phyloP scores from a whole-genome alignment of 306 rosid genomes.

The Quercus berberidifolia region DNA sequence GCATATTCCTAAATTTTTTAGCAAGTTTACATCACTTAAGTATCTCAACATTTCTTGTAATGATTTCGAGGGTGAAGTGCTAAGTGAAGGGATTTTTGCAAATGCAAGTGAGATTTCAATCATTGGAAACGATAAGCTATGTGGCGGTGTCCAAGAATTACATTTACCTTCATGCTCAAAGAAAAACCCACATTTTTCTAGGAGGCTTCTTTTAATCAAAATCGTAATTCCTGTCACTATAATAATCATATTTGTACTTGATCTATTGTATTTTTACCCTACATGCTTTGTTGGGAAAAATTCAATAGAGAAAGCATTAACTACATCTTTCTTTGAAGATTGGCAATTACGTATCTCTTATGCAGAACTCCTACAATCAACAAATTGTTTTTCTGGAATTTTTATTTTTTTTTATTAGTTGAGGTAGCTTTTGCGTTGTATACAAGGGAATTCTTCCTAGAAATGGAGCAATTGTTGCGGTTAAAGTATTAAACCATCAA shows the following conservation, averaged over 20 bases:
- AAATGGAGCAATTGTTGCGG: too few species aligned
- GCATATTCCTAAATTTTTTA: conserved; percentile 32
- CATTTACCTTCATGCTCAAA: conserved; percentile 24
- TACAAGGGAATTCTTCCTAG: conserved; percentile 21
- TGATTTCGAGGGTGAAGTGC: conserved; percentile 34
- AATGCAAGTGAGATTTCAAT: conserved; percentile 22
- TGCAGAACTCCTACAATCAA: conserved; percentile 5
- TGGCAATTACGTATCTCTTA: conserved; percentile 23
- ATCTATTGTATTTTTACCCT: conserved; percentile 15
- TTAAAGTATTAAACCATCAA: conserved; percentile 16
- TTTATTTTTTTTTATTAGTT: too few species aligned
- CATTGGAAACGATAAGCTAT: conserved; percentile 27
- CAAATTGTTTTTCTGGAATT: conserved; percentile 29
- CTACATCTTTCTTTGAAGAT: background rate
- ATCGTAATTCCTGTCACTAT: conserved; percentile 12
- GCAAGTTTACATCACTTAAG: conserved; percentile 14
- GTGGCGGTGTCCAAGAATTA: conserved; percentile 33
- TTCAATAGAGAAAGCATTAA: conserved; percentile 1
- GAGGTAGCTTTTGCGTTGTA: conserved; percentile 39
- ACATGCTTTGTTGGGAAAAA: background rate
- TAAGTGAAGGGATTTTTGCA: conserved; percentile 26
- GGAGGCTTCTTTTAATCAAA: conserved; percentile 12
- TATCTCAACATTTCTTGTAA: conserved; percentile 33
- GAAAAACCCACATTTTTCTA: background rate
- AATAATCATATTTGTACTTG: conserved; percentile 4